Conservation (phyloP, 306 rosid species). For the Myrica gale region DNA sequence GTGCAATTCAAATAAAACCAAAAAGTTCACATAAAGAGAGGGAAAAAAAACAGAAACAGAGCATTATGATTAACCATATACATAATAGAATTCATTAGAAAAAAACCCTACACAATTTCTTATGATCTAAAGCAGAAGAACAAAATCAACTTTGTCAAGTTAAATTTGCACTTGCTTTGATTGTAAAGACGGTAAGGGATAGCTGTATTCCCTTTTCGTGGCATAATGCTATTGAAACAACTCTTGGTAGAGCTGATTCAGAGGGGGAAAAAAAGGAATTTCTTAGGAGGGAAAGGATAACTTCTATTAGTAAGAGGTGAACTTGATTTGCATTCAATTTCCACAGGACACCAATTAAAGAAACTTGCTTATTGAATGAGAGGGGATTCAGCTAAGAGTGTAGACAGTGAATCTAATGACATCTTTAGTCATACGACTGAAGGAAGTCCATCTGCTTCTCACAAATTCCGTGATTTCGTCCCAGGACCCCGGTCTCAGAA, state of each 20-base stretch:
- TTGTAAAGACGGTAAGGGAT: too few relatives aligned
- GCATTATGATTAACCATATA: too few relatives aligned
- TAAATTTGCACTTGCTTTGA: too few relatives aligned
- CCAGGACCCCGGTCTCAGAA: background rate
- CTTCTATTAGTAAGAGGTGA: background rate
- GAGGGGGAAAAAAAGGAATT: background rate
- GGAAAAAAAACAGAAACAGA: too few relatives aligned
- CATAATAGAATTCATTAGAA: too few relatives aligned
- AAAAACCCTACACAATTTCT: too few relatives aligned
- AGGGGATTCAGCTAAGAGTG: background rate
- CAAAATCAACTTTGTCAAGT: too few relatives aligned
- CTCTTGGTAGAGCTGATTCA: background rate
- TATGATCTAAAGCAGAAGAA: too few relatives aligned
- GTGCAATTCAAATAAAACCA: too few relatives aligned
- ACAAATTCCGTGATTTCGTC: background rate
- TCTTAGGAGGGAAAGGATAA: background rate
- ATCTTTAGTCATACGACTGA: background rate
- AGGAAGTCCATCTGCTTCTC: background rate
- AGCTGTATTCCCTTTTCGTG: too few relatives aligned
- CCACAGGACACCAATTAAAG: background rate
- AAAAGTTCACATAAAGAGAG: too few relatives aligned
- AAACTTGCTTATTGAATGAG: background rate
- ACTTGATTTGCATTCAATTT: background rate
- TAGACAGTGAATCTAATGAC: background rate
- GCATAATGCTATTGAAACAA: too few relatives aligned